Percentiles rank a stretch among this genome's conserved stretches.
Conservation (phyloP, 140 eudicot genomes). For the Ambrosia hybrid region DNA sequence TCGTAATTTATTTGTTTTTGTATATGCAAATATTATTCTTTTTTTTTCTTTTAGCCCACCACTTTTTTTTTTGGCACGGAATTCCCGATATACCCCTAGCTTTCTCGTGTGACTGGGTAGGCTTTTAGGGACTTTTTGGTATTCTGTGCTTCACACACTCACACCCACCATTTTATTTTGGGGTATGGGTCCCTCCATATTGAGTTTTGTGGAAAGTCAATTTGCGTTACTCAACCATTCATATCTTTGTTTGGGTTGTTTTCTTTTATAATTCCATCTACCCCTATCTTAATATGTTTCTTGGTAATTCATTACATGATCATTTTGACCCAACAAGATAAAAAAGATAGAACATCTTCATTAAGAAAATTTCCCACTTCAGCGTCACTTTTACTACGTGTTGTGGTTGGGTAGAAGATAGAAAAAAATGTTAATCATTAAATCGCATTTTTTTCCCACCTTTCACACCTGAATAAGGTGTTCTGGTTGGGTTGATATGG, state of each 20-base stretch:
- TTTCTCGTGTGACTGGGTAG: slow-evolving; percentile 36
- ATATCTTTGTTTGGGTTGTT: slow-evolving; percentile 12
- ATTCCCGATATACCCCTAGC: slow-evolving; percentile 31
- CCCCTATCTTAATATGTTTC: not conserved
- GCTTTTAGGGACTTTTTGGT: slow-evolving; percentile 33
- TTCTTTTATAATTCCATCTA: not conserved
- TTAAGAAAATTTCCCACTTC: too few species aligned
- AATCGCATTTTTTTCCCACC: too few species aligned
- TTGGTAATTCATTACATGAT: not conserved
- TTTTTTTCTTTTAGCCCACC: slow-evolving; percentile 2
- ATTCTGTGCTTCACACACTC: slow-evolving; percentile 35
- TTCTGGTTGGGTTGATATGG: too few species aligned
- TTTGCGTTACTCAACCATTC: slow-evolving; percentile 33
- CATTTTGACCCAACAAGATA: not conserved
- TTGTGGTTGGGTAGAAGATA: too few species aligned
- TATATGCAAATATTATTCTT: slow-evolving; percentile 6
- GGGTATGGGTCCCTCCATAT: slow-evolving; percentile 28
- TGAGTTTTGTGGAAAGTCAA: slow-evolving; percentile 30
- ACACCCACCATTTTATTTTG: slow-evolving; percentile 13
- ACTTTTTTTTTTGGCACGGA: slow-evolving; percentile 24
- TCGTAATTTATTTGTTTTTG: not conserved
- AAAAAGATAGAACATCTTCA: not conserved
- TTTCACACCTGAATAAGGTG: too few species aligned
- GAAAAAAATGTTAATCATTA: too few species aligned
- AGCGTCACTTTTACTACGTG: too few species aligned